Conservation (phyloP, 2,329 filamentous ascomycete species). For the Fusarium stilboides region DNA sequence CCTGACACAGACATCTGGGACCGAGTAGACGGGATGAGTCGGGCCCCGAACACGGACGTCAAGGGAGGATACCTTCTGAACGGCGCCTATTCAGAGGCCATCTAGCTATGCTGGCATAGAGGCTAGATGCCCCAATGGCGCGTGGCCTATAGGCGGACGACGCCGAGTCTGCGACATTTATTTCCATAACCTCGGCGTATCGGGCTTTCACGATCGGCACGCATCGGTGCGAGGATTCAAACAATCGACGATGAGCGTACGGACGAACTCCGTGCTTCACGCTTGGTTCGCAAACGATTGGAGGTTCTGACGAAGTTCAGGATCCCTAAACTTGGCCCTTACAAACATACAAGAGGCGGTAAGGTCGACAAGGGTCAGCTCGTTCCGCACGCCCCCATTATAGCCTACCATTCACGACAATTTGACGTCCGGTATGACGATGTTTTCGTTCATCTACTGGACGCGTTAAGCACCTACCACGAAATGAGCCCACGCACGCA, state of each 20-base stretch:
- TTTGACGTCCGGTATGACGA: slow-evolving; percentile 8
- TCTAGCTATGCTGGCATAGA: slow-evolving; percentile 16
- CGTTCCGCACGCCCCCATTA: slow-evolving; percentile 11
- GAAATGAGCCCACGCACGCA: slow-evolving; percentile 5
- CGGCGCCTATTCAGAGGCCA: slow-evolving; percentile 2
- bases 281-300: slow-evolving; percentile 4
- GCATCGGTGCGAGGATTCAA: slow-evolving; percentile 24
- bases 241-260: slow-evolving; percentile 24
- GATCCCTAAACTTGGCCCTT: not conserved
- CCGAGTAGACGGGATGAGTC: slow-evolving; percentile 29
- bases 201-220: slow-evolving; percentile 24
- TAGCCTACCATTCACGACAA: not conserved
- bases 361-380: slow-evolving; percentile 21
- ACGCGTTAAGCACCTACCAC: slow-evolving; percentile 11
- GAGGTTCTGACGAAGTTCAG: not conserved
- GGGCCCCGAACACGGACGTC: slow-evolving; percentile 22
- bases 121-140: slow-evolving; percentile 22
- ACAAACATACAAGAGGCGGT: slow-evolving; percentile 19
- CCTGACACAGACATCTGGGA: slow-evolving; percentile 24
- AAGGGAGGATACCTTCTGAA: slow-evolving; percentile 17
- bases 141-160: slow-evolving; percentile 21
- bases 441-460: slow-evolving; percentile 4
- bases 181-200: slow-evolving; percentile 1
- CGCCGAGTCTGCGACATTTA: slow-evolving; percentile 33
- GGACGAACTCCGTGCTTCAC: slow-evolving; percentile 8